phyloP scores from a whole-genome alignment of 768 basidiomycete genomes.

The Udeniomyces megalosporus region DNA sequence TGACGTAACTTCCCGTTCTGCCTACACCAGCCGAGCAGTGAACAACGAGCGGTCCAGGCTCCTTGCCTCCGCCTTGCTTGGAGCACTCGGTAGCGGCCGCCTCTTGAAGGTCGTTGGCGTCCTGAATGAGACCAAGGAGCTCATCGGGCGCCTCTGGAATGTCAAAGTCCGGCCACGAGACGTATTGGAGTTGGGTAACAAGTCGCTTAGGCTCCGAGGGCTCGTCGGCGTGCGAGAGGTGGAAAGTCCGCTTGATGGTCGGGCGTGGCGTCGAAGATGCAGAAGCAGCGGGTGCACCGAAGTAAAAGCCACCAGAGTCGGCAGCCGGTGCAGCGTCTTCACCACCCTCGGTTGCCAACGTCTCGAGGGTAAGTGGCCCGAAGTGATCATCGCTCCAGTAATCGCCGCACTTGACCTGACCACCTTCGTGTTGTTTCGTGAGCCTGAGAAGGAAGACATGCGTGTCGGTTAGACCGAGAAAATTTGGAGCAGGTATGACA shows the following conservation, averaged over 20 bases:
- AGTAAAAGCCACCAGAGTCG: constrained; percentile 34
- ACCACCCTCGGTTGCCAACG: constrained; percentile 37
- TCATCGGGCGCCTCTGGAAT: constrained; percentile 71
- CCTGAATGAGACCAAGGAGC: constrained; percentile 54
- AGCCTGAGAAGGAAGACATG: constrained; percentile 31
- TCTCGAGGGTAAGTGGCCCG: constrained; percentile 51
- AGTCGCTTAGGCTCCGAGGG: constrained; percentile 46
- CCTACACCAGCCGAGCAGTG: constrained; percentile 94
- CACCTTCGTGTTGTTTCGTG: constrained; percentile 75
- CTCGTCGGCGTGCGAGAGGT: constrained; percentile 46
- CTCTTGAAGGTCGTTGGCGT: constrained; percentile 38
- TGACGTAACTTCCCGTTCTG: constrained; percentile 82
- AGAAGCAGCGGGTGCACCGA: constrained; percentile 24
- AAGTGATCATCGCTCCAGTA: constrained; percentile 59
- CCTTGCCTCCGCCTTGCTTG: not conserved
- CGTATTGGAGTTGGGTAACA: constrained; percentile 75
- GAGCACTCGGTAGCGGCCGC: not conserved
- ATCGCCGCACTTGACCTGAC: constrained; percentile 72
- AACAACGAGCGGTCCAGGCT: constrained; percentile 44
- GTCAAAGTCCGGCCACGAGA: constrained; percentile 93
- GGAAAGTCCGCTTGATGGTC: constrained; percentile 38
- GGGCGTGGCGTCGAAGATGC: constrained; percentile 5
- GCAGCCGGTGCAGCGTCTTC: constrained; percentile 25
- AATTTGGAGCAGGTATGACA: not conserved
- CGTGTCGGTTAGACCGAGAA: not conserved